These are phyloP conservation scores for Clavariopsis aquatica DNA, from an alignment of 495 filamentous ascomycete genomes.

Conservation along the genomic window DNA sequence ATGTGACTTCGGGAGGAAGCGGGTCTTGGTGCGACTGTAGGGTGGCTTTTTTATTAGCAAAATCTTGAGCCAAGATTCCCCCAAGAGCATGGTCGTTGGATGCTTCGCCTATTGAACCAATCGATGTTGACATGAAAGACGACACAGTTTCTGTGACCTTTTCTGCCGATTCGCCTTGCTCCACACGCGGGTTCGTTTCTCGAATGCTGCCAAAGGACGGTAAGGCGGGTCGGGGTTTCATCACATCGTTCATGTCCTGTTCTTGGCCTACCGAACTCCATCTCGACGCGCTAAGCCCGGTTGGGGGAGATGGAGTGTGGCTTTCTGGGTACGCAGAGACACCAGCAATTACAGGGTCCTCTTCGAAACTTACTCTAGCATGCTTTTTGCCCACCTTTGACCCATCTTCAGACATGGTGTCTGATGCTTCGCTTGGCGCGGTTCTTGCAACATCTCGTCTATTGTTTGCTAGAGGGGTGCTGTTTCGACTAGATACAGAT, in stretches of 20 bases:
- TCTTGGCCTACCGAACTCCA: constrained; percentile 34
- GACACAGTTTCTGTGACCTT: constrained; percentile 48
- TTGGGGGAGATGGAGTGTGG: constrained; percentile 22
- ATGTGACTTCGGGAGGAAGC: constrained; percentile 66
- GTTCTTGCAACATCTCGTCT: constrained; percentile 38
- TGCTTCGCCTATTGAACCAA: constrained; percentile 41
- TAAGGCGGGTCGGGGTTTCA: constrained; percentile 73
- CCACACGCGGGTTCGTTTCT: constrained; percentile 40
- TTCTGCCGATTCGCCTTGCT: constrained; percentile 40
- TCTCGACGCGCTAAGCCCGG: constrained; percentile 19
- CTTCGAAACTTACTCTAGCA: constrained; percentile 85
- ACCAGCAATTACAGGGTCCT: constrained; percentile 63
- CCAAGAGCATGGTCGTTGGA: constrained; percentile 70
- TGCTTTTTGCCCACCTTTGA: constrained; percentile 62
- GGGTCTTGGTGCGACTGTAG: constrained; percentile 48
- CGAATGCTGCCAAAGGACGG: constrained; percentile 85
- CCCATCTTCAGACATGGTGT: constrained; percentile 65
- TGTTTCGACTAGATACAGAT: constrained; percentile 35
- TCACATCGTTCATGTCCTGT: constrained; percentile 63
- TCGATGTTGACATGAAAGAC: constrained; percentile 37
- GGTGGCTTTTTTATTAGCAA: constrained; percentile 43
- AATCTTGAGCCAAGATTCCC: constrained; percentile 57
- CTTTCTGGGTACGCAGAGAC: constrained; percentile 50
- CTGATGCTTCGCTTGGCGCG: constrained; percentile 60
- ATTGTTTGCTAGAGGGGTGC: constrained; percentile 38